Percentiles rank a stretch among this genome's conserved stretches.
Conservation (phyloP, 331 rosid species). For the Arachis monticola region DNA sequence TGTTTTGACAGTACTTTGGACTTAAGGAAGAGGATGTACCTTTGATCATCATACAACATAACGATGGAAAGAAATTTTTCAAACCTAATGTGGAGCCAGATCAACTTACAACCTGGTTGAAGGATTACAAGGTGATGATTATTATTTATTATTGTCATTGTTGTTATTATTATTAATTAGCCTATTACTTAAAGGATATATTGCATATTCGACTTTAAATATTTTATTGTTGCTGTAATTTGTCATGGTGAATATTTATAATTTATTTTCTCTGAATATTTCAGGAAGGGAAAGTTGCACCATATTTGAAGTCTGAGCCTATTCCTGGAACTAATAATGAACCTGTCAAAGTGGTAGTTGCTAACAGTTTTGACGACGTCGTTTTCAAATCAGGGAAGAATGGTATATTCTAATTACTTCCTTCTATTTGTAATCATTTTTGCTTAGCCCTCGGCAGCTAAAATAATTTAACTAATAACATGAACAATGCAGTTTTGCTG, state of each 20-base stretch:
- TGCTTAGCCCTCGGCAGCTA: too few relatives aligned
- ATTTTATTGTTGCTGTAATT: not conserved
- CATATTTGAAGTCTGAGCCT: slow-evolving; percentile 72
- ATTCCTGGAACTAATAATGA: slow-evolving; percentile 74
- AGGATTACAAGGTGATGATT: slow-evolving; percentile 69
- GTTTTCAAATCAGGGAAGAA: slow-evolving; percentile 75
- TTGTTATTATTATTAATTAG: not conserved
- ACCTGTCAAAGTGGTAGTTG: slow-evolving; percentile 81
- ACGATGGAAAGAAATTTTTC: slow-evolving; percentile 59
- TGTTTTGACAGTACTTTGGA: slow-evolving; percentile 66
- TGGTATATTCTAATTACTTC: slow-evolving; percentile 48
- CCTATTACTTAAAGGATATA: too few relatives aligned
- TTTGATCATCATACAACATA: slow-evolving; percentile 60
- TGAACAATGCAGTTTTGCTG: slow-evolving; percentile 52
- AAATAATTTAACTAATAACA: not conserved
- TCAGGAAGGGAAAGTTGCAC: slow-evolving; percentile 68
- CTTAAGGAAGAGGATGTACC: slow-evolving; percentile 73
- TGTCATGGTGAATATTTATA: not conserved
- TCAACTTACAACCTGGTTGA: slow-evolving; percentile 67
- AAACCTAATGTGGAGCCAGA: slow-evolving; percentile 72
- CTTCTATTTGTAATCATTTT: not conserved
- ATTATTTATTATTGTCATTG: not conserved
- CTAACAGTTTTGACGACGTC: slow-evolving; percentile 65
- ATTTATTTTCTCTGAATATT: slow-evolving; percentile 20
- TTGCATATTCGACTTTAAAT: too few relatives aligned